Evolutionary conservation across 352 stramenopile genomes (phyloP).

Genomic region (Globisporangium barbulae): DNA sequence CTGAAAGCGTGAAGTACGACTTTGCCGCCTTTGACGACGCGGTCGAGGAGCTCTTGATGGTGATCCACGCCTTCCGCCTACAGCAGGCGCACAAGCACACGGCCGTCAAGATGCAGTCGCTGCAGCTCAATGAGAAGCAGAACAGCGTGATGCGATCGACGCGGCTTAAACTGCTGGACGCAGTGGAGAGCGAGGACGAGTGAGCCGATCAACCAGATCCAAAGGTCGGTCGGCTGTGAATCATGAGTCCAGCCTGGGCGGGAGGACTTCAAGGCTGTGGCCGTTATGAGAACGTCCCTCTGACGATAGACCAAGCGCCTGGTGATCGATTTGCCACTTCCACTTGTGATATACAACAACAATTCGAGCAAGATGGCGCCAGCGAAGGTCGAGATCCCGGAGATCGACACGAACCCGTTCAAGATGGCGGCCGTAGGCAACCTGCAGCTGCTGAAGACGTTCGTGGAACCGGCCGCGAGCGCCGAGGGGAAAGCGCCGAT

Average conservation of each 20-base stretch:
- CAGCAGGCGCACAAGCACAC: constrained; percentile 26
- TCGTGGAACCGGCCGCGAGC: constrained; percentile 54
- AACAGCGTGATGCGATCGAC: neutral
- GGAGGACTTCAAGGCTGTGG: neutral
- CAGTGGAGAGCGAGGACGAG: neutral
- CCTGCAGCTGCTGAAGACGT: constrained; percentile 55
- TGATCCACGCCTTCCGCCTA: constrained; percentile 30
- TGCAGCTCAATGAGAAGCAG: constrained; percentile 8
- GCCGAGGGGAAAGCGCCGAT: constrained; percentile 31
- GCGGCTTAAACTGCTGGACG: neutral
- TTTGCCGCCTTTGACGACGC: constrained; percentile 43
- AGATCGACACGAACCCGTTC: constrained; percentile 83
- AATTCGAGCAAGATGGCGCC: constrained; percentile 9
- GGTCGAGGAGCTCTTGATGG: constrained; percentile 39
- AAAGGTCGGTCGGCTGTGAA: neutral
- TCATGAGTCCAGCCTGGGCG: neutral
- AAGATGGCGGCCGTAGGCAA: constrained; percentile 85
- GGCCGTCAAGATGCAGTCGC: constrained; percentile 29
- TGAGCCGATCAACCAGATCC: neutral
- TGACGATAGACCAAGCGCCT: neutral
- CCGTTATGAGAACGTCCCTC: constrained; percentile 3
- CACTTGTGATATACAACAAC: neutral
- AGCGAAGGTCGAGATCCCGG: constrained; percentile 70
- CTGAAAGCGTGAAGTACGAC: constrained; percentile 25
- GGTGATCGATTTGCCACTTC: neutral